Conservation (phyloP, 2,329 filamentous ascomycete genomes). For the Fusarium buxicola region DNA sequence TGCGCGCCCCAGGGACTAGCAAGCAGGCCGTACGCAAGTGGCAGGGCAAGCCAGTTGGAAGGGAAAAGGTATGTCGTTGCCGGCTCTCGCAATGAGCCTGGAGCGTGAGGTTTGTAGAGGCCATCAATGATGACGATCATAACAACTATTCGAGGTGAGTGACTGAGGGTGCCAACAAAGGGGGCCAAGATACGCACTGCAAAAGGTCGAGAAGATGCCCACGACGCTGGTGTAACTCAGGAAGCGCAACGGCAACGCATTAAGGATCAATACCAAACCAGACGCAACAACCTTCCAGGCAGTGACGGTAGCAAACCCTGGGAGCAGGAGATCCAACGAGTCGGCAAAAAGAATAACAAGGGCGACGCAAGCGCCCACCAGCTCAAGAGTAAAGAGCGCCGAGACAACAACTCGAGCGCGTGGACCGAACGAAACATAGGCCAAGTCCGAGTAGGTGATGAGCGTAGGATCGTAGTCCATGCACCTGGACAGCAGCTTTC, state of each 20-base stretch:
- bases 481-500: conserved; percentile 85
- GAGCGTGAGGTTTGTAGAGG: conserved; percentile 80
- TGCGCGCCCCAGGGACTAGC: conserved; percentile 80
- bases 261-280: conserved; percentile 80
- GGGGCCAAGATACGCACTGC: conserved; percentile 70
- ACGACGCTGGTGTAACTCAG: conserved; percentile 92
- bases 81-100: conserved; percentile 86
- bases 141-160: conserved; percentile 69
- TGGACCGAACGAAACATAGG: conserved; percentile 88
- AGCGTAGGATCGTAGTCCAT: conserved; percentile 86
- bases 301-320: conserved; percentile 71
- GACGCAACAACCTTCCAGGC: conserved; percentile 90
- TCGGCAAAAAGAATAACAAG: conserved; percentile 94
- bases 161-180: neutral
- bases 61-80: conserved; percentile 86
- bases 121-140: conserved; percentile 86
- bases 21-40: conserved; percentile 88
- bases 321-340: conserved; percentile 82
- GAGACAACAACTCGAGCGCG: conserved; percentile 85
- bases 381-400: conserved; percentile 86
- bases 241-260: conserved; percentile 84
- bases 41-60: conserved; percentile 85
- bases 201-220: conserved; percentile 90
- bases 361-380: conserved; percentile 89
- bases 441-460: conserved; percentile 94